These are phyloP conservation scores for Fraxinus pennsylvanica DNA, from an alignment of 257 asterid genomes.

Conservation along the genomic window DNA sequence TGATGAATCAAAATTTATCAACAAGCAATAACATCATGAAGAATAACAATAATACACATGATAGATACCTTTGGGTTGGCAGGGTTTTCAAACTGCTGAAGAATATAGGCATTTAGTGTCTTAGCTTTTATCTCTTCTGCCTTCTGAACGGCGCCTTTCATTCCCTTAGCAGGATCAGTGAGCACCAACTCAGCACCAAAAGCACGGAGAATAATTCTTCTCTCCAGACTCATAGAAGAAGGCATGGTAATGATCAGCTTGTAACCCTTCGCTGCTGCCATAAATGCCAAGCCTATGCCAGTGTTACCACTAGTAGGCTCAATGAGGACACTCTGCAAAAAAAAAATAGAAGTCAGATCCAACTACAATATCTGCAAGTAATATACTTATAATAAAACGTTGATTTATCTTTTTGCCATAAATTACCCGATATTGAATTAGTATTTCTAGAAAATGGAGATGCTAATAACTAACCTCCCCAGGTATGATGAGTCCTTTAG, in stretches of 20 bases:
- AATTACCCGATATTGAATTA: neutral
- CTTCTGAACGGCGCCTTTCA: constrained; percentile 84
- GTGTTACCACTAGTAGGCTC: constrained; percentile 98
- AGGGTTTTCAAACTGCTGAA: constrained; percentile 89
- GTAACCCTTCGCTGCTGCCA: constrained; percentile 92
- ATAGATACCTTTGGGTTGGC: constrained; percentile 86
- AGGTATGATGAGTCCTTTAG: constrained; percentile 68
- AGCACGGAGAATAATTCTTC: constrained; percentile 82
- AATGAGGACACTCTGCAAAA: constrained; percentile 74
- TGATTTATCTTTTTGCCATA: neutral
- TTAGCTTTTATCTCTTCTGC: constrained; percentile 83
- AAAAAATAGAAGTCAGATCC: constrained; percentile 8
- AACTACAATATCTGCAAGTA: neutral
- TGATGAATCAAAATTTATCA: neutral
- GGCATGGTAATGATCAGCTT: constrained; percentile 94
- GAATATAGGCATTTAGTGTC: constrained; percentile 85
- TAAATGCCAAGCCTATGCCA: constrained; percentile 93
- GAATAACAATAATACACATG: neutral
- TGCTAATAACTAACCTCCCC: constrained; percentile 59
- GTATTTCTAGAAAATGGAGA: neutral
- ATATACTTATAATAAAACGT: neutral
- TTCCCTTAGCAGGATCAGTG: constrained; percentile 86
- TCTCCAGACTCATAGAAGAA: constrained; percentile 84
- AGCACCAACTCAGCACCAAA: constrained; percentile 94
- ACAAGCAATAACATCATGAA: neutral